These are phyloP conservation scores for Iberis pinnata DNA, from an alignment of 345 rosid species.

Conservation along the genomic window DNA sequence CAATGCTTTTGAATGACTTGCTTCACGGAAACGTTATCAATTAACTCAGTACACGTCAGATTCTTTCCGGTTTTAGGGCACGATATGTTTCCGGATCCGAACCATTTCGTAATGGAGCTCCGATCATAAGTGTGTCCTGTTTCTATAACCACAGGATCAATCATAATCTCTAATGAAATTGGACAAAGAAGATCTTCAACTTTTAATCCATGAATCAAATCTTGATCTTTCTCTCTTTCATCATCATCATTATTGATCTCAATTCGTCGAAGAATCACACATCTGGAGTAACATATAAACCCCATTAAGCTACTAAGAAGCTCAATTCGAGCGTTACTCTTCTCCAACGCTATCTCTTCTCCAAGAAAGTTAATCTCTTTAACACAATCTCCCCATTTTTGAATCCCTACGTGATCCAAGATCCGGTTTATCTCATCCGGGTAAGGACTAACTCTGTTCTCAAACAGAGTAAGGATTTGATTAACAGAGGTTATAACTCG, in stretches of 20 bases:
- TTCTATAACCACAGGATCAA: constrained; percentile 67
- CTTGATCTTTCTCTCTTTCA: constrained; percentile 35
- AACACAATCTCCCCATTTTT: constrained; percentile 54
- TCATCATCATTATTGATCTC: constrained; percentile 14
- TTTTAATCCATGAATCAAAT: constrained; percentile 37
- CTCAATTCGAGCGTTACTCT: constrained; percentile 21
- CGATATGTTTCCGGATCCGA: constrained; percentile 53
- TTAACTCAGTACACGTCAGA: constrained; percentile 41
- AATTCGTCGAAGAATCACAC: constrained; percentile 43
- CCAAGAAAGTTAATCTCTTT: constrained; percentile 55
- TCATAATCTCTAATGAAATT: constrained; percentile 79
- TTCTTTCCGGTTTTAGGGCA: constrained; percentile 87
- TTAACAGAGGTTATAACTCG: constrained; percentile 31
- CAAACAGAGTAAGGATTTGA: constrained; percentile 38
- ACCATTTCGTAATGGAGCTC: constrained; percentile 70
- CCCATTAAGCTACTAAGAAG: constrained; percentile 55
- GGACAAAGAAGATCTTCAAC: constrained; percentile 81
- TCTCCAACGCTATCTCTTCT: constrained; percentile 41
- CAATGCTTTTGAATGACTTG: constrained; percentile 58
- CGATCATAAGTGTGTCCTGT: constrained; percentile 92
- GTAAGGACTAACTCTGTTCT: constrained; percentile 48
- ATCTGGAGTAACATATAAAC: constrained; percentile 61
- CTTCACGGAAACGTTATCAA: constrained; percentile 50
- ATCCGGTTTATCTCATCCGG: constrained; percentile 35
- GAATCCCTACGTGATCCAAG: constrained; percentile 46